Percentiles rank a stretch among this genome's conserved stretches.
phyloP scores from a whole-genome alignment of 2,329 filamentous ascomycete genomes.

The Pestalotiopsis sp. region DNA sequence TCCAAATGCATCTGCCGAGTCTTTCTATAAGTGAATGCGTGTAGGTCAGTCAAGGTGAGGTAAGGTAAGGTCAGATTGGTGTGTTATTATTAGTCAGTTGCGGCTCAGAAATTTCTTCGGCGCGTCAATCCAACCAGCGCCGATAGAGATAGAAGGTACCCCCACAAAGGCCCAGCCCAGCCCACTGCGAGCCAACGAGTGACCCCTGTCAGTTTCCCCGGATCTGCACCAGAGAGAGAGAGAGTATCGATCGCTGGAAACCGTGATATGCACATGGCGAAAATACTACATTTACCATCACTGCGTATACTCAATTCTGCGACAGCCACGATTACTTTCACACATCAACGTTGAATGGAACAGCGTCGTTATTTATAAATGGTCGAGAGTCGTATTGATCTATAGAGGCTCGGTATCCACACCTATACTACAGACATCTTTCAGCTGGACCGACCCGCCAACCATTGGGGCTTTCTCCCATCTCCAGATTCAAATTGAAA shows the following conservation, averaged over 20 bases:
- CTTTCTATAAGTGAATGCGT: background rate
- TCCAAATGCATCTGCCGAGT: background rate
- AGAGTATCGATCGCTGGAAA: background rate
- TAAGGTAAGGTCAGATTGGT: background rate
- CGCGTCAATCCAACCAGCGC: background rate
- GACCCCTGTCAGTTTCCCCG: background rate
- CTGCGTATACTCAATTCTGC: background rate
- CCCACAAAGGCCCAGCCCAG: background rate
- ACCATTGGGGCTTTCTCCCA: conserved; percentile 17
- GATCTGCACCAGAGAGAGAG: background rate
- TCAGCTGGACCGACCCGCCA: conserved; percentile 17
- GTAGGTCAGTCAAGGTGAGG: background rate
- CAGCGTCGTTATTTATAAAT: background rate
- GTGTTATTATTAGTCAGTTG: background rate
- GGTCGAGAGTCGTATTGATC: conserved; percentile 10
- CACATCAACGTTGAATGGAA: background rate
- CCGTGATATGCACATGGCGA: background rate
- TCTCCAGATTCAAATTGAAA: background rate
- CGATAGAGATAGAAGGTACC: background rate
- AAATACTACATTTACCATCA: background rate
- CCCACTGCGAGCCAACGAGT: background rate
- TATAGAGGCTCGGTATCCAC: background rate
- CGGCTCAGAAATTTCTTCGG: conserved; percentile 5
- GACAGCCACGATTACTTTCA: background rate
- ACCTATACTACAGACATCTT: background rate